Percentiles rank a stretch among this genome's conserved stretches.
Evolutionary conservation across 495 filamentous ascomycete species (phyloP).

Genomic region (Pyrenula aspistea): DNA sequence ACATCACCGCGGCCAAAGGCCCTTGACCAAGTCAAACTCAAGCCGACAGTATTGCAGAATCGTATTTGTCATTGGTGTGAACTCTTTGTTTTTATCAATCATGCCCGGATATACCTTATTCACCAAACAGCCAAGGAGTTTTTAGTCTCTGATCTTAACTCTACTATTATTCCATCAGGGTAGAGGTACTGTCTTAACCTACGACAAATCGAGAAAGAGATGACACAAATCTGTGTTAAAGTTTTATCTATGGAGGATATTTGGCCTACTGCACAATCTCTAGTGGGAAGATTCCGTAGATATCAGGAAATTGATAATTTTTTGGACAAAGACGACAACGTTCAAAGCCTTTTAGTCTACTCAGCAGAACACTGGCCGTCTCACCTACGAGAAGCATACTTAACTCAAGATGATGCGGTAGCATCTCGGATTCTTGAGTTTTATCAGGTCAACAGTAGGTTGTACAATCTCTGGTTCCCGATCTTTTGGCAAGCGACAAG

Average conservation of each 20-base stretch:
- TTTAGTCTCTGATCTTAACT: constrained; percentile 2
- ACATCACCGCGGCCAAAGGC: constrained; percentile 1
- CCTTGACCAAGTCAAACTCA: constrained; percentile 7
- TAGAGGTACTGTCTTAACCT: not conserved
- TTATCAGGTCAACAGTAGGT: not conserved
- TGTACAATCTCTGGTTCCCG: not conserved
- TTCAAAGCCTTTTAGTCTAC: not conserved
- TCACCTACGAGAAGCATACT: not conserved
- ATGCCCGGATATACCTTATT: constrained; percentile 14
- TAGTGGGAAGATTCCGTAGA: not conserved
- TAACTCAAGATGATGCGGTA: not conserved
- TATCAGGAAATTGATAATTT: too few relatives aligned
- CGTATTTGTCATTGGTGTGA: constrained; percentile 16
- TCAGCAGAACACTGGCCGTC: not conserved
- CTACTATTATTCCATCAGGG: not conserved
- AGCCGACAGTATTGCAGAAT: constrained; percentile 1
- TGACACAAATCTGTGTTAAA: not conserved
- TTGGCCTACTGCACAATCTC: too few relatives aligned
- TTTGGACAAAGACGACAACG: not conserved
- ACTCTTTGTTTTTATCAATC: constrained; percentile 18
- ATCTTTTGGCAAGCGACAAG: not conserved
- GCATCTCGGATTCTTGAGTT: not conserved
- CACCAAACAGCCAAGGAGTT: constrained; percentile 14
- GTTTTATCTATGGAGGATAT: not conserved
- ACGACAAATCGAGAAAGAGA: not conserved